Base-by-base conservation (phyloP, 1,284 basidiomycete genomes). In the Trichosporon sp. region DNA sequence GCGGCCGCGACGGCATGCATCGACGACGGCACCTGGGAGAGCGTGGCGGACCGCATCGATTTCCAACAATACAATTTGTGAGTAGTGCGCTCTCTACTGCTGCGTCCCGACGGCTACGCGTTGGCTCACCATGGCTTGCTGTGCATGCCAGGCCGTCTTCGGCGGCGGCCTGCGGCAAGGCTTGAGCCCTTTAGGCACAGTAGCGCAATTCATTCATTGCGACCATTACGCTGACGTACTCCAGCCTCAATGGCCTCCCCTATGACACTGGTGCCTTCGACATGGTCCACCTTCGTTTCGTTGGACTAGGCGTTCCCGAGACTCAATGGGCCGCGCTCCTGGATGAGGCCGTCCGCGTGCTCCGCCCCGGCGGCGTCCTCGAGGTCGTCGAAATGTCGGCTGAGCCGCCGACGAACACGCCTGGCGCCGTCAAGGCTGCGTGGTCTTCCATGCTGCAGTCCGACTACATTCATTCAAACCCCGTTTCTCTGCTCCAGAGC, bases 331-430 rank as follows among this genome's bases (percentile, higher is more conserved):
- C 69, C 9, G 72, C 76, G 60, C 65, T 83, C 2, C 65, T 84
- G 0, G 80, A 82, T 62, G 82, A 84, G 69, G 77, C 76, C 4
- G 68, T 76, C 2, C 74, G 83, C 25, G 80, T 84, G 8, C 73
- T 83, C n/a, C 74, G 75, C 42, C 76, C 72, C 12, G 81, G 79
- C 0, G 83, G 82, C 2, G 75, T 79, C n/a, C 68, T 84, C 23
- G 83, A 83, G 76, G 80, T 83, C 53, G 76, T 82, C 69, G 83
- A 84, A 60, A 80, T 76, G 66, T 75, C 74, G 9, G 76, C 78
- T 68, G 68, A 69, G n/a, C 73, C 81, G 1, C 78, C 80, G 0
- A 34, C 72, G 0, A 58, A 65, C 1, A 68, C 74, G 0, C 73
- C 78, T 0, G 60, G 72, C 1, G 73, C 77, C 1, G 67, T 80